Evolutionary conservation across 2,329 filamentous ascomycete genomes (phyloP), one percentile per base, ranked within the genome.

Genomic region (Hypoxylon sp.): DNA sequence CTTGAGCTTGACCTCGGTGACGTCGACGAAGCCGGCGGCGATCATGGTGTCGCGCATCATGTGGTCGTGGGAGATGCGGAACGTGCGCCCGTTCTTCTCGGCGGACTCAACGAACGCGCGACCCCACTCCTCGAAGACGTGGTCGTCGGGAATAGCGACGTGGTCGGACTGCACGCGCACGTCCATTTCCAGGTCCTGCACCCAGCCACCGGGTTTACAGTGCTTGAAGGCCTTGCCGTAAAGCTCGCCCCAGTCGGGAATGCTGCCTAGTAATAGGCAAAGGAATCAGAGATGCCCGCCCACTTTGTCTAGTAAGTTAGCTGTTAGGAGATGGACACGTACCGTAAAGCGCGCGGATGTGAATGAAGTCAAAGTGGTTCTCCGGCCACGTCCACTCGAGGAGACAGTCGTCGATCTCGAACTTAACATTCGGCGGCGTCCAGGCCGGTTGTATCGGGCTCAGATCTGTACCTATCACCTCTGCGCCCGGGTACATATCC

Each of bases 401-500:
- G 69, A 86, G 82, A 13, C 84, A 80, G 71, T 88, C 86, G 70
- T 88, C 86, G 20, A 88, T 80, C 57, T 86, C 76, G 75, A 87
- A 88, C 27, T 80, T 80, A n/a, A 86, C 79, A 71, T 87, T 88
- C 11, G 84, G 83, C 27, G 85, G 85, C 3, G 86, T 80, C 74
- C 74, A 76, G 3, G 55, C 44, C 10, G 73, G 72, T 58, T 76
- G 75, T 55, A 73, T 76, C 2, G 74, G 75, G 14, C 62, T 69
- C 14, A 75, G 62, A 66, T 76, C 75, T 6, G 73, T 66, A 11
- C 75, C 75, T 33, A 73, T 57, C 11, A 76, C 72, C 46, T 72
- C 61, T 13, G 73, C 70, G 55, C 64, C 55, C 2, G 72, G 70
- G 54, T 68, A 74, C 46, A 63, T 60, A 48, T 75, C 74, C 22